phyloP scores from a whole-genome alignment of 257 asterid species.

The Nicotiana attenuata region DNA sequence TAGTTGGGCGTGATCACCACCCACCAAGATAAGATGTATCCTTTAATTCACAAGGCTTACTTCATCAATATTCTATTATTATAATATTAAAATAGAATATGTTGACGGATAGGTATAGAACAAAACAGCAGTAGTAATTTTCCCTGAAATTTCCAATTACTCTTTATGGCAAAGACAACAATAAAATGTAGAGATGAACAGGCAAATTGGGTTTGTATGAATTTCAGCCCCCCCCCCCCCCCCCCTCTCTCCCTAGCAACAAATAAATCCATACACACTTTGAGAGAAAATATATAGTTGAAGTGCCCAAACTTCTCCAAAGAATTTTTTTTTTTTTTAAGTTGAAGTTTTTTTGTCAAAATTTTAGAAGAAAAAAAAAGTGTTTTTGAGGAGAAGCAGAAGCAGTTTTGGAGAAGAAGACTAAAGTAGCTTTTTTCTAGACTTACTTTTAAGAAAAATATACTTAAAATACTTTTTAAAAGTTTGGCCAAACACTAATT shows the following conservation, averaged over 20 bases:
- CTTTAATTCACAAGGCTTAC: background rate
- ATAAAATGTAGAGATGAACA: constrained; percentile 19
- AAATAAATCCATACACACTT: background rate
- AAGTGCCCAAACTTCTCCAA: no score
- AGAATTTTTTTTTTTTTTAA: no score
- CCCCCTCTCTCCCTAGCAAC: no score
- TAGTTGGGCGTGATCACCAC: no score
- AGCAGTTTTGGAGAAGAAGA: no score
- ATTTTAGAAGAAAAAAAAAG: no score
- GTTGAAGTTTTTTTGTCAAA: no score
- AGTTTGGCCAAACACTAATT: no score
- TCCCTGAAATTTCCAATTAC: background rate
- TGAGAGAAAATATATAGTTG: background rate
- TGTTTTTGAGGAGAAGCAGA: no score
- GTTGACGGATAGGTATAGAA: background rate
- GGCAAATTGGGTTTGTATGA: constrained; percentile 13
- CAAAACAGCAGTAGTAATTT: background rate
- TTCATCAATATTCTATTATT: constrained; percentile 12
- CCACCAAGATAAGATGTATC: constrained; percentile 6
- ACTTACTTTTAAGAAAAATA: no score
- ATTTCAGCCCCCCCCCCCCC: background rate
- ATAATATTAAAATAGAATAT: background rate
- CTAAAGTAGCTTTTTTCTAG: no score
- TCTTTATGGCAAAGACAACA: background rate
- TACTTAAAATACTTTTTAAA: no score